Percentiles rank a stretch among this genome's conserved stretches.
phyloP scores from a whole-genome alignment of 208 protist genomes.

The Leishmania aethiopica region DNA sequence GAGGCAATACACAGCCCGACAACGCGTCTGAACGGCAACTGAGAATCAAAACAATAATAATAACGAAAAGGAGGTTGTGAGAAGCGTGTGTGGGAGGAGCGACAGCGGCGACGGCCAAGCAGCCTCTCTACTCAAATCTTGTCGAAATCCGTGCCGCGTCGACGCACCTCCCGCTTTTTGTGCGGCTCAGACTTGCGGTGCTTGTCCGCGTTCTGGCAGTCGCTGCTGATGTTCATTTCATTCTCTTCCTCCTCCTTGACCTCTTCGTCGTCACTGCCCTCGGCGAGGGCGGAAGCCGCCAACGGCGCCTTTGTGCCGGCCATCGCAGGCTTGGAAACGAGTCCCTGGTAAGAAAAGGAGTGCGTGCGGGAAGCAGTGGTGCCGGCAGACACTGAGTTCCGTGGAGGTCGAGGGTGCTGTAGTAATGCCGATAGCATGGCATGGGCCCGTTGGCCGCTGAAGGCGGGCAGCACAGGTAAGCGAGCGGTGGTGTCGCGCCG shows the following conservation, averaged over 20 bases:
- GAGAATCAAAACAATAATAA: background rate
- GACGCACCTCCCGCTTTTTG: constrained; percentile 19
- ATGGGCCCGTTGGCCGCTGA: background rate
- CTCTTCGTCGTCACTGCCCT: background rate
- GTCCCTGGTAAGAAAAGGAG: background rate
- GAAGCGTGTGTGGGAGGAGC: background rate
- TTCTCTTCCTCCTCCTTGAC: background rate
- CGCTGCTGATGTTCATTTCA: background rate
- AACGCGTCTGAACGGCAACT: background rate
- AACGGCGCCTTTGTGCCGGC: background rate
- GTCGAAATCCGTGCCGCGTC: constrained; percentile 24
- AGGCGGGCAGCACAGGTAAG: background rate
- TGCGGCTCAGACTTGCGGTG: constrained; percentile 9
- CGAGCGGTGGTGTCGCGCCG: background rate
- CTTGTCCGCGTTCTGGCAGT: background rate
- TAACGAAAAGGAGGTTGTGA: background rate
- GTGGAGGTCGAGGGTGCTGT: background rate
- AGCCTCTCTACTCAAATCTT: background rate
- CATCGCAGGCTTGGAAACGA: background rate
- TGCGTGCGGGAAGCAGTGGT: background rate
- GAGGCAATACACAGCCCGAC: background rate
- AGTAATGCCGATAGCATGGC: background rate
- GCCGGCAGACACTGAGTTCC: background rate
- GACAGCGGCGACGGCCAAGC: background rate
- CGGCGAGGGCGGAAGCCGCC: background rate